Evolutionary conservation across 495 filamentous ascomycete species (phyloP).

Genomic region (Penicillium argentinense): DNA sequence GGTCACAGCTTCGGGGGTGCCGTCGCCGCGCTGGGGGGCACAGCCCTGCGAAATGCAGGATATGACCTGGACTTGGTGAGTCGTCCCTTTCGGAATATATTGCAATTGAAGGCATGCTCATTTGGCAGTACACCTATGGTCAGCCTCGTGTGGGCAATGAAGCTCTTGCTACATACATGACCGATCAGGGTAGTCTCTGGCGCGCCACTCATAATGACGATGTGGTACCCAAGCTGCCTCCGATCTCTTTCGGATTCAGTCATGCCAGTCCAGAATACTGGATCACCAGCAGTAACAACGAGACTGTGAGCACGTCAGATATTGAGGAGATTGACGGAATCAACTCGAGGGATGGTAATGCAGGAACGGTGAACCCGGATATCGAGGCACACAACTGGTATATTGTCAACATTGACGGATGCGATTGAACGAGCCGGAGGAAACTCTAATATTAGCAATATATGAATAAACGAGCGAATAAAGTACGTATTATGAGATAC

Average conservation of each 20-base stretch:
- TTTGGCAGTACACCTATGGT: conserved; percentile 61
- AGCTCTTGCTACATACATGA: conserved; percentile 56
- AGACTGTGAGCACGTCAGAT: conserved; percentile 40
- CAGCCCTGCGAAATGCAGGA: conserved; percentile 54
- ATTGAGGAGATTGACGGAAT: conserved; percentile 38
- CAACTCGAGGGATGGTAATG: conserved; percentile 40
- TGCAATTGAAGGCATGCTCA: neutral
- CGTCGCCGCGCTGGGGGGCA: conserved; percentile 60
- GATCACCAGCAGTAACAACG: conserved; percentile 43
- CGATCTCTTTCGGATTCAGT: conserved; percentile 51
- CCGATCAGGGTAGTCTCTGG: conserved; percentile 48
- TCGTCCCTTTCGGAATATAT: neutral
- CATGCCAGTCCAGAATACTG: conserved; percentile 72
- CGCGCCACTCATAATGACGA: conserved; percentile 70
- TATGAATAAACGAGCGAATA: too few relatives aligned
- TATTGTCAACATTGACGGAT: conserved; percentile 21
- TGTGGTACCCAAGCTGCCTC: conserved; percentile 64
- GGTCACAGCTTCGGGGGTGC: conserved; percentile 73
- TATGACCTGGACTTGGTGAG: conserved; percentile 34
- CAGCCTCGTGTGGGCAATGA: conserved; percentile 65
- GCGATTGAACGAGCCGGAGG: conserved; percentile 5
- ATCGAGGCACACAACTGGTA: conserved; percentile 23
- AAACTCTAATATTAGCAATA: neutral
- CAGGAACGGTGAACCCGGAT: conserved; percentile 14
- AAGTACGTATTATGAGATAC: too few relatives aligned